These are phyloP conservation scores for Yarrowia sp. DNA, from an alignment of 805 yeast species.

Conservation along the genomic window DNA sequence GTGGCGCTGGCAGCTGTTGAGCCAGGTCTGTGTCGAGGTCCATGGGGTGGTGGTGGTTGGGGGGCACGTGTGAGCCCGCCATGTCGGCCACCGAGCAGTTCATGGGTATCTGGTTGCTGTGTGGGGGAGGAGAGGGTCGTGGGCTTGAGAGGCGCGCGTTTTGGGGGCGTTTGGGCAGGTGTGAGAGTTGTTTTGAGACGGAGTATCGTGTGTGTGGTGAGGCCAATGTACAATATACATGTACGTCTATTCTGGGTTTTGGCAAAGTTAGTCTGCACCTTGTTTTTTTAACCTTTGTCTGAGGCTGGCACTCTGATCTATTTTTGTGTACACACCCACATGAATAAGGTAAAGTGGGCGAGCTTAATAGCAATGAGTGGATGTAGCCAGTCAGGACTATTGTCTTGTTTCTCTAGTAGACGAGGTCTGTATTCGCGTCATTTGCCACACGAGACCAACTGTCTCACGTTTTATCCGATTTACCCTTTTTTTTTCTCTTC, in stretches of 20 bases:
- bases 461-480: too few relatives aligned
- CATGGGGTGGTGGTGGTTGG: conserved; percentile 13
- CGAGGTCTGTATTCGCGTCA: too few relatives aligned
- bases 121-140: not conserved
- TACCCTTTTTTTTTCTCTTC: not conserved
- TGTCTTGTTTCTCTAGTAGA: too few relatives aligned
- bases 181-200: too few relatives aligned
- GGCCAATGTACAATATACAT: conserved; percentile 19
- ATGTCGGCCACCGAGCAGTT: conserved; percentile 25
- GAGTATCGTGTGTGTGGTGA: not conserved
- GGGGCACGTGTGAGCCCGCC: conserved; percentile 18
- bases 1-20: not conserved
- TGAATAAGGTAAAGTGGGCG: not conserved
- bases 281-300: conserved; percentile 18
- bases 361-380: too few relatives aligned
- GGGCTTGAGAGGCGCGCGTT: not conserved
- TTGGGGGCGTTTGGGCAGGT: not conserved
- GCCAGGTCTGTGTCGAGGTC: not conserved
- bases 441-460: too few relatives aligned
- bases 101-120: not conserved
- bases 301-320: conserved; percentile 27
- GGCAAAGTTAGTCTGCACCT: conserved; percentile 25
- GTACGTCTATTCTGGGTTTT: conserved; percentile 16
- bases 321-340: conserved; percentile 15
- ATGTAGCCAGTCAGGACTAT: too few relatives aligned